These are phyloP conservation scores for Cyberlindnera xylosilytica DNA, from an alignment of 805 yeast species.

Conservation along the genomic window DNA sequence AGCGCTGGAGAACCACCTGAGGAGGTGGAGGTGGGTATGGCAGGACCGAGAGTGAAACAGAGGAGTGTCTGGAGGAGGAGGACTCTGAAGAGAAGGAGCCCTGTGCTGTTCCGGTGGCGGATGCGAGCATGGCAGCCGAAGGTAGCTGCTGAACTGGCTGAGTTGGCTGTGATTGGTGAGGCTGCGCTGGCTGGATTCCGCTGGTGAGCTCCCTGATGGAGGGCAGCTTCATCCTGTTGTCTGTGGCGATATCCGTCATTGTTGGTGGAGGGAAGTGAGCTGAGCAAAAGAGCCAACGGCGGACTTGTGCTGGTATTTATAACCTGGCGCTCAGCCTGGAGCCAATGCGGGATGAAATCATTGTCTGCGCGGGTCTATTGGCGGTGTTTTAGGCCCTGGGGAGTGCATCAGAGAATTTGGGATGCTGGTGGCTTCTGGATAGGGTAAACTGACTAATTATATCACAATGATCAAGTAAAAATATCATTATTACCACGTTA, in stretches of 20 bases:
- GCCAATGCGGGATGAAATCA: no score
- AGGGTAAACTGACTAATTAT: no score
- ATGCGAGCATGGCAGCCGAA: not conserved
- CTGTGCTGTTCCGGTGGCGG: not conserved
- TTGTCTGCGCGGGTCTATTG: no score
- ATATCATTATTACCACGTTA: no score
- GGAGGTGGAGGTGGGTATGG: not conserved
- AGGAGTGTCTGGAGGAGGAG: conserved; percentile 5
- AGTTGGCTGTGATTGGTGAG: conserved; percentile 1
- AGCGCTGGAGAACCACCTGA: not conserved
- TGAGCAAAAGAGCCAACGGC: no score
- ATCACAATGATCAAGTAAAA: no score
- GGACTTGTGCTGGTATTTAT: not conserved
- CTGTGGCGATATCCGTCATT: conserved; percentile 10
- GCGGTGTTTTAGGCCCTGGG: no score
- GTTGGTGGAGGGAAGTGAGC: not conserved
- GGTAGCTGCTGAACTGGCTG: not conserved
- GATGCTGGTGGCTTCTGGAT: no score
- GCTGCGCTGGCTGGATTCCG: conserved; percentile 9
- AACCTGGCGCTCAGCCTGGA: not conserved
- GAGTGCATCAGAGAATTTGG: no score
- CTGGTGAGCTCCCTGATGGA: conserved; percentile 21
- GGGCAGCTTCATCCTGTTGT: conserved; percentile 17
- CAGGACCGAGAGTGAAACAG: conserved; percentile 1
- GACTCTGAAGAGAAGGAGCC: conserved; percentile 10